These are phyloP conservation scores for Rehmannia glutinosa DNA, from an alignment of 257 asterid species.

Conservation along the genomic window DNA sequence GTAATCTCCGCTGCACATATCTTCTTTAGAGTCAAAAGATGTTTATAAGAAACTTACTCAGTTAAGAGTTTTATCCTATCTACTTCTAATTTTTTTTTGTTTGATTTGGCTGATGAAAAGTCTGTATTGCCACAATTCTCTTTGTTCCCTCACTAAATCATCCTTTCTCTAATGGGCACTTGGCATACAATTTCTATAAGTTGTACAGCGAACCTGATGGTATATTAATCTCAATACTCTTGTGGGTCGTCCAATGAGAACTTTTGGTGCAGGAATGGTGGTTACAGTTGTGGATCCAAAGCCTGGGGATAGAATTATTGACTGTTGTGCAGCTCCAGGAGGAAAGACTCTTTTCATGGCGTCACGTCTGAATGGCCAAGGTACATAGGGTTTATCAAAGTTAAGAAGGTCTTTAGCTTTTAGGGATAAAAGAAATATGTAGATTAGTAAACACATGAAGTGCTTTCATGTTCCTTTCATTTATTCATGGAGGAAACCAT, in stretches of 20 bases:
- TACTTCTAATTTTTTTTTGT: background rate
- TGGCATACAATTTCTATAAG: background rate
- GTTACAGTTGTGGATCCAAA: constrained; percentile 77
- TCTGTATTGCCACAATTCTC: background rate
- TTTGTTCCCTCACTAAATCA: background rate
- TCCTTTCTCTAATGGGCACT: background rate
- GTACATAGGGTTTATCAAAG: no score
- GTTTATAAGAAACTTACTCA: background rate
- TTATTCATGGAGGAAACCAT: no score
- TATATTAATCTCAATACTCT: background rate
- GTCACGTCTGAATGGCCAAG: constrained; percentile 67
- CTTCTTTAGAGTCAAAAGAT: background rate
- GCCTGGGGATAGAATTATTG: constrained; percentile 82
- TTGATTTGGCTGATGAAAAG: background rate
- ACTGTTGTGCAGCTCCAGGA: constrained; percentile 99
- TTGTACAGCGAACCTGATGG: constrained; percentile 1
- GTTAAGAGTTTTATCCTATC: no score
- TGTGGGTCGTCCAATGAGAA: background rate
- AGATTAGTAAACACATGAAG: no score
- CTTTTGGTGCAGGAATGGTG: constrained; percentile 62
- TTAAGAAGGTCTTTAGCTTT: no score
- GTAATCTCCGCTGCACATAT: constrained; percentile 32
- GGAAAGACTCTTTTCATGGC: constrained; percentile 98
- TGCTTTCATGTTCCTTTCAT: no score
- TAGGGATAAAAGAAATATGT: no score